These are phyloP conservation scores for Podila clonocystis DNA, from an alignment of 192 early-diverging fungal species.

Conservation along the genomic window DNA sequence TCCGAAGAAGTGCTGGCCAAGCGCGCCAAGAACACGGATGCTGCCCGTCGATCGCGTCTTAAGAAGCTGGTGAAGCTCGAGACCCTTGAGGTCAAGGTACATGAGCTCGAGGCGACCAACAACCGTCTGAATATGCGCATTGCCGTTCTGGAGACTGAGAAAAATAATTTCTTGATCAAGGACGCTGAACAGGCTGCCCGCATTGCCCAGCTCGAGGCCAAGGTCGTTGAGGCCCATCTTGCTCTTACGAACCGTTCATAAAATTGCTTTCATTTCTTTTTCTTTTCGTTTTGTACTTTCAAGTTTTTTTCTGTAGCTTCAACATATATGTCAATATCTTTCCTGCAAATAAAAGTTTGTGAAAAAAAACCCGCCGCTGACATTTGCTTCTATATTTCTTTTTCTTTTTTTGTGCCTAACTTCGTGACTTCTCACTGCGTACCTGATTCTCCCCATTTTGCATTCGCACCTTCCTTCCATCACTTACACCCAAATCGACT, in stretches of 20 bases:
- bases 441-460: background rate
- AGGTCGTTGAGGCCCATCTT: slow-evolving; percentile 49
- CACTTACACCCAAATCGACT: background rate
- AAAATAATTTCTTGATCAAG: slow-evolving; percentile 44
- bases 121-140: slow-evolving; percentile 60
- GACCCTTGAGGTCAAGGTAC: slow-evolving; percentile 61
- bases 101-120: slow-evolving; percentile 63
- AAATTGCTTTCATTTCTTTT: background rate
- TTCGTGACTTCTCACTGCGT: background rate
- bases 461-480: background rate
- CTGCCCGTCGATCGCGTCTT: slow-evolving; percentile 68
- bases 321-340: background rate
- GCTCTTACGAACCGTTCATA: slow-evolving; percentile 26
- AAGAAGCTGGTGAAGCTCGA: slow-evolving; percentile 62
- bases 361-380: no score
- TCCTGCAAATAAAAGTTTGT: background rate
- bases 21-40: slow-evolving; percentile 68
- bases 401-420: background rate
- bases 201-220: slow-evolving; percentile 51
- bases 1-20: slow-evolving; percentile 35
- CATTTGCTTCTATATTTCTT: background rate
- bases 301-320: background rate
- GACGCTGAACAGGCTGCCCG: slow-evolving; percentile 48
- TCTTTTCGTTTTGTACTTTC: background rate
- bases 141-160: slow-evolving; percentile 60